Evolutionary conservation across 345 rosid species (phyloP).

Genomic region (Moringa oleifera): DNA sequence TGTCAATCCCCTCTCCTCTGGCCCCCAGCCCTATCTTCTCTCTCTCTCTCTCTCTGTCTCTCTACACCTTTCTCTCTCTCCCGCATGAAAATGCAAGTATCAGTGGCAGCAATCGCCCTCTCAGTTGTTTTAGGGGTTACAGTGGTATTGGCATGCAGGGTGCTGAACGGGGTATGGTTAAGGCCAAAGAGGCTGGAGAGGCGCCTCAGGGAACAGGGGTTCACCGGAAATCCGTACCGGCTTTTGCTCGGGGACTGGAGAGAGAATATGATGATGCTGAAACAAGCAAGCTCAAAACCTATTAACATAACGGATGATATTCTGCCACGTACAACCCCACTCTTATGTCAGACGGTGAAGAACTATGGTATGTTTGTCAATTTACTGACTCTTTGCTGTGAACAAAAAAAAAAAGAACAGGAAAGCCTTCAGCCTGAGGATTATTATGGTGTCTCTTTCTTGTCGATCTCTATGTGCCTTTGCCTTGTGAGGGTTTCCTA

Average conservation of each 20-base stretch:
- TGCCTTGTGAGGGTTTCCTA: not conserved
- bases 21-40: no score
- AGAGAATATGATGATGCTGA: constrained; percentile 15
- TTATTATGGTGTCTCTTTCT: no score
- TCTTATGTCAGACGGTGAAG: constrained; percentile 15
- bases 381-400: not conserved
- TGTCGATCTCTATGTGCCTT: no score
- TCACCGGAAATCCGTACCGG: constrained; percentile 24
- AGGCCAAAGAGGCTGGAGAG: constrained; percentile 25
- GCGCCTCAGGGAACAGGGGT: constrained; percentile 21
- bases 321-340: constrained; percentile 19
- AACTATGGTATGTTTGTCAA: constrained; percentile 15
- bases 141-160: constrained; percentile 19
- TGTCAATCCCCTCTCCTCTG: no score
- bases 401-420: no score
- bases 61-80: not conserved
- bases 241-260: constrained; percentile 20
- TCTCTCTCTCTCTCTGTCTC: no score
- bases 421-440: no score
- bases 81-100: constrained; percentile 2
- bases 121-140: constrained; percentile 13
- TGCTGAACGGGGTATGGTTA: constrained; percentile 19
- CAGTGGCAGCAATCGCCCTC: constrained; percentile 1
- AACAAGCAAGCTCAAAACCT: constrained; percentile 19
- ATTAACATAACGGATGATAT: constrained; percentile 16